Evolutionary conservation across 225 moss, liverwort and hornwort species (phyloP).

Genomic region (Neckera pumila): DNA sequence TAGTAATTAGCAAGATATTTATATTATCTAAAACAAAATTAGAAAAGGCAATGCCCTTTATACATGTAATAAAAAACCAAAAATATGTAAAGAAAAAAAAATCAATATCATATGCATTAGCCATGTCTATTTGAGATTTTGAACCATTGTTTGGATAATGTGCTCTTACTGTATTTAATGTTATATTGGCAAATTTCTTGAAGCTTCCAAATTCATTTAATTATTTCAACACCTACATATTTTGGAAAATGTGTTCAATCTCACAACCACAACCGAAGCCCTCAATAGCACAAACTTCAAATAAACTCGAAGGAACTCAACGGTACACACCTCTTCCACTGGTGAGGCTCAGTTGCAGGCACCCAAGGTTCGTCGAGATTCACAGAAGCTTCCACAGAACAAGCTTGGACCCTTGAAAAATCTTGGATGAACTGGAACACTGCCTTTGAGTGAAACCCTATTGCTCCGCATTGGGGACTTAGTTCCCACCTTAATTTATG

Average conservation of each 20-base stretch:
- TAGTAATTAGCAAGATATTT: no score
- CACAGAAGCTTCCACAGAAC: slow-evolving; percentile 40
- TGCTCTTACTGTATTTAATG: background rate
- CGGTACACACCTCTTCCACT: slow-evolving; percentile 18
- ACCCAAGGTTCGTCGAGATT: slow-evolving; percentile 38
- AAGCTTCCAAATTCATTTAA: background rate
- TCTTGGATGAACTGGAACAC: slow-evolving; percentile 15
- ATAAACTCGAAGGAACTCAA: background rate
- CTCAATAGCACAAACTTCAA: no score
- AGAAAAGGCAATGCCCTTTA: no score
- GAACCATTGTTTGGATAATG: background rate
- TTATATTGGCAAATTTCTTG: background rate
- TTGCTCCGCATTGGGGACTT: slow-evolving; percentile 1
- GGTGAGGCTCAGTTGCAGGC: slow-evolving; percentile 9
- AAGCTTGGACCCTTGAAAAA: background rate
- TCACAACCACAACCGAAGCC: background rate
- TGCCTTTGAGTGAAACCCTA: background rate
- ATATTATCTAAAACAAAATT: no score
- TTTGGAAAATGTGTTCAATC: background rate
- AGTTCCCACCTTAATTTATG: background rate
- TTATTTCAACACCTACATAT: background rate
- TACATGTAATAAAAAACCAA: no score
- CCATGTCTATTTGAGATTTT: background rate
- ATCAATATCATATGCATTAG: no score
- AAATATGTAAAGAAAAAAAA: no score